Conservation (phyloP, 208 protist genomes). For the Trypanosoma grayi region DNA sequence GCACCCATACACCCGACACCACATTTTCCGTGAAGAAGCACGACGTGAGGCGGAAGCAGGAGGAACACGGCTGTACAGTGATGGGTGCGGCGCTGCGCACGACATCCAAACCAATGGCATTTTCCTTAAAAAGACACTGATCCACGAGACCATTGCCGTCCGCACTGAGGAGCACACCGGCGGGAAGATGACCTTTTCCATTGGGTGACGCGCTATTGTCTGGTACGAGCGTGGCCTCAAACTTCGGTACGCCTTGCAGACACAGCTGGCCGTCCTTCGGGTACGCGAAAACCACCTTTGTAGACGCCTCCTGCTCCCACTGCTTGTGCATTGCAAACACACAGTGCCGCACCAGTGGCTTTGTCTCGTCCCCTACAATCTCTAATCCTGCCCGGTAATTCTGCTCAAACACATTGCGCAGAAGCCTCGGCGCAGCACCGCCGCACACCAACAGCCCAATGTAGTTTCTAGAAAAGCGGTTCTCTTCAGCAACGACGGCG, state of each 20-base stretch:
- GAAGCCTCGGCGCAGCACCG: slow-evolving; percentile 51
- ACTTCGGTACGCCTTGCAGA: slow-evolving; percentile 24
- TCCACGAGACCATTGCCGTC: slow-evolving; percentile 37
- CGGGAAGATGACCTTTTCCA: slow-evolving; percentile 25
- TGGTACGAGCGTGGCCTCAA: slow-evolving; percentile 34
- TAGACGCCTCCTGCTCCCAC: background rate
- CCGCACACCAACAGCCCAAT: slow-evolving; percentile 70
- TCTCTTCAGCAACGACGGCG: slow-evolving; percentile 33
- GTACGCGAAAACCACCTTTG: background rate
- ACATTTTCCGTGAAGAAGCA: slow-evolving; percentile 29
- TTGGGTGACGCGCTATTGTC: slow-evolving; percentile 25
- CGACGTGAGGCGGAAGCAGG: background rate
- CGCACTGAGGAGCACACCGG: slow-evolving; percentile 50
- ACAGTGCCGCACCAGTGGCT: slow-evolving; percentile 44
- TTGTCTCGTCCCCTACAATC: slow-evolving; percentile 50
- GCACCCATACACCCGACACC: slow-evolving; percentile 59
- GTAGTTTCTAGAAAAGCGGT: slow-evolving; percentile 69
- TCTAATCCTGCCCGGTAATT: slow-evolving; percentile 72
- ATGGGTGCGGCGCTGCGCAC: slow-evolving; percentile 27
- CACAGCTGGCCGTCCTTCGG: slow-evolving; percentile 33
- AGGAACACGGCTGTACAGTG: background rate
- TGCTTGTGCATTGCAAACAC: slow-evolving; percentile 37
- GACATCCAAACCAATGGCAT: slow-evolving; percentile 76
- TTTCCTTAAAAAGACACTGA: slow-evolving; percentile 57
- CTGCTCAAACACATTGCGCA: slow-evolving; percentile 67